Percentiles rank a stretch among this genome's conserved stretches.
Evolutionary conservation across 371 early-diverging fungal genomes (phyloP).

Genomic region (Mortierella sp.): DNA sequence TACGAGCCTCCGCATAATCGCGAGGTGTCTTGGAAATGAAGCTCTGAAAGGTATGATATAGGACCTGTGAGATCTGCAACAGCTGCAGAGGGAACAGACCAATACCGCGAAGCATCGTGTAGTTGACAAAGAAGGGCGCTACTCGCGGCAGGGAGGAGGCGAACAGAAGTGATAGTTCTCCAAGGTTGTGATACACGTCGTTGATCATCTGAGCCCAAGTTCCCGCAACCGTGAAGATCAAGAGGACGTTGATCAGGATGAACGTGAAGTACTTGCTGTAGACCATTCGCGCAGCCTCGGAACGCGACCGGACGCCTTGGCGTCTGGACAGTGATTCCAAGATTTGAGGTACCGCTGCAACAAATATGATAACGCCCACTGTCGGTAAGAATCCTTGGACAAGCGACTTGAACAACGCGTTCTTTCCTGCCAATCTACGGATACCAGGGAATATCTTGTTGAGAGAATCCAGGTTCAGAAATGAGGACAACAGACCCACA

Average conservation of each 20-base stretch:
- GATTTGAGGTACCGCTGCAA: conserved; percentile 71
- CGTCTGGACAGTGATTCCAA: conserved; percentile 69
- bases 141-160: conserved; percentile 63
- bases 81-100: conserved; percentile 75
- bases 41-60: conserved; percentile 55
- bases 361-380: conserved; percentile 68
- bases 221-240: conserved; percentile 86
- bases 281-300: conserved; percentile 73
- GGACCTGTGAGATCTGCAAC: conserved; percentile 69
- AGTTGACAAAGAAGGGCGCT: conserved; percentile 85
- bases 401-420: conserved; percentile 59
- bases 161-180: conserved; percentile 32
- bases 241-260: conserved; percentile 85
- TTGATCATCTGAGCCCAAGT: conserved; percentile 80
- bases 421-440: conserved; percentile 21
- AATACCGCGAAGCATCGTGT: conserved; percentile 72
- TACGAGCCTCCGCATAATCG: conserved; percentile 63
- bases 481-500: conserved; percentile 75
- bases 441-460: conserved; percentile 50
- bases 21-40: conserved; percentile 76
- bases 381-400: conserved; percentile 72
- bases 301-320: conserved; percentile 68
- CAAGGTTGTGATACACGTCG: conserved; percentile 61
- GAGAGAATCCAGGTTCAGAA: conserved; percentile 76
- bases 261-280: conserved; percentile 87